Base-by-base conservation (phyloP, 805 yeast species). In the Saccharomycopsis guyanensis region DNA sequence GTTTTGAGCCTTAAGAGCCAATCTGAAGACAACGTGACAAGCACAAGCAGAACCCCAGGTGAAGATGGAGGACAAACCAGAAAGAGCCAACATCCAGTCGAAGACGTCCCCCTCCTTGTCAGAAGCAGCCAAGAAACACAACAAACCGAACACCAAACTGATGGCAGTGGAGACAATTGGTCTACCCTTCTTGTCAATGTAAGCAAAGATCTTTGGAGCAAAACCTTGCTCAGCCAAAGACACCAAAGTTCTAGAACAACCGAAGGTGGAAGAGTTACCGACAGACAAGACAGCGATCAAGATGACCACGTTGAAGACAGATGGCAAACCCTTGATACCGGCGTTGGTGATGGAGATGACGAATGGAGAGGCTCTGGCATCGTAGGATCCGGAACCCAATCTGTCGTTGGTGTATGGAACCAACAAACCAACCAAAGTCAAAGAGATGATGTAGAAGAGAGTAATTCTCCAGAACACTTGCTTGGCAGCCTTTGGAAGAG, bases 401-500 rank as follows among this genome's bases (percentile, higher is more conserved):
- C 75, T 62, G 1, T 59, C 55, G 50, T 76, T 73, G 49, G 66
- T 68, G 59, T 71, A 82, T 13, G 91, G 89, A n/a, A 86, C 91
- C 48, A 86, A 68, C 55, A 83, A 76, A 37, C 88, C 82, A 55
- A 70, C 75, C 54, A 72, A 68, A 47, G 65, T 78, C 59, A 65
- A 73, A 51, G 80, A 69, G 8, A 72, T 65, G 60, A 86, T 69
- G 66, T 86, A 86, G 59, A 85, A 84, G 54, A 82, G 61, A 13
- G 80, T 66, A 47, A 85, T 80, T 65, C 93, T 73, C 89, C 91
- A 84, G 65, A 86, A 82, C 3, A 83, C 86, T 65, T 85, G 89
- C 63, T 83, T 84, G 49, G 82, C 76, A 37, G 91, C 89, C 42
- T 72, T 71, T 32, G 91, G 93, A 46, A 83, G 71, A 2, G 83